phyloP scores from a whole-genome alignment of 2,329 filamentous ascomycete genomes.

The Tolypocladium album region DNA sequence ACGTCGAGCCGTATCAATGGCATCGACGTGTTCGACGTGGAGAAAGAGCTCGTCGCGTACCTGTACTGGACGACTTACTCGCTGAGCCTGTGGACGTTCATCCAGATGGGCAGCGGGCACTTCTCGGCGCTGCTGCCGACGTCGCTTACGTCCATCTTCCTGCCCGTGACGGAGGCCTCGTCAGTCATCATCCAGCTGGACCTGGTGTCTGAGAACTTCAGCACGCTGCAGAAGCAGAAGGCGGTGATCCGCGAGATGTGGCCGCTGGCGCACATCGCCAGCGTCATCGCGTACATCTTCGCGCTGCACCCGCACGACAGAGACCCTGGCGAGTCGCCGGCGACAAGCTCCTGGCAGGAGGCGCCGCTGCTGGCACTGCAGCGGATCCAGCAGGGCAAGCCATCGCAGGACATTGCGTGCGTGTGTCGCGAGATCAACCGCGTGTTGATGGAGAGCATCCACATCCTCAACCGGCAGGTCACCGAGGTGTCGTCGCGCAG shows the following conservation, averaged over 20 bases:
- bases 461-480: conserved; percentile 11
- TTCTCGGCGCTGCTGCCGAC: conserved; percentile 13
- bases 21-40: conserved; percentile 26
- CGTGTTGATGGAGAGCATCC: conserved; percentile 14
- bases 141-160: conserved; percentile 14
- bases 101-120: conserved; percentile 19
- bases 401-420: conserved; percentile 7
- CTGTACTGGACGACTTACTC: conserved; percentile 28
- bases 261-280: conserved; percentile 21
- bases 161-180: conserved; percentile 16
- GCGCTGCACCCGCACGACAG: conserved; percentile 12
- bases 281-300: conserved; percentile 18
- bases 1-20: conserved; percentile 27
- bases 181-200: conserved; percentile 22
- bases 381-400: conserved; percentile 10
- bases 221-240: conserved; percentile 23
- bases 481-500: conserved; percentile 12
- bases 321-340: conserved; percentile 5
- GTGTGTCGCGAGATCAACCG: conserved; percentile 18
- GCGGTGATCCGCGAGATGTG: conserved; percentile 21
- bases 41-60: conserved; percentile 26
- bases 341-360: conserved; percentile 12
- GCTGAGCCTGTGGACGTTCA: conserved; percentile 25
- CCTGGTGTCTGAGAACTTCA: conserved; percentile 24
- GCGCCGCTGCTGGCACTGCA: conserved; percentile 10